Base-by-base conservation (phyloP, 2,329 filamentous ascomycete species). In the Ophiosphaerella narmari region DNA sequence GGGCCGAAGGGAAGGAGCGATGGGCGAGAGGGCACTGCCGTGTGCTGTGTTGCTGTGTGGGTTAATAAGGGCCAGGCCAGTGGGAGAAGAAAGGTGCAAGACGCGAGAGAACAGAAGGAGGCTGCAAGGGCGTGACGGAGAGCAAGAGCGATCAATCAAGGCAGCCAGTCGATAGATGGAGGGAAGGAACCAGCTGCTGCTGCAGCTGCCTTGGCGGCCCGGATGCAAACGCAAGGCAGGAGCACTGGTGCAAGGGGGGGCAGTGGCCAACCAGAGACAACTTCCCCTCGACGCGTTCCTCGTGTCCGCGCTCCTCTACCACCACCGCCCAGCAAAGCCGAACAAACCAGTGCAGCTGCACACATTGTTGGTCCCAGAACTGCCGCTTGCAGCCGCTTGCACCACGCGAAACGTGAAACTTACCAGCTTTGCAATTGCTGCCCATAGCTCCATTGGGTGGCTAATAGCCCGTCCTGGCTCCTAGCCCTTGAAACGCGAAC, bases 151-250 rank as follows among this genome's bases (percentile, higher is more conserved):
- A 26, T 13, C 18, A 41, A 31, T n/a, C 14, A 9, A 26, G 29
- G 39, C n/a, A 29, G n/a, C 9, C 12, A n/a, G 18, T 21, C 18
- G 7, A 29, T 12, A 14, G 42, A 40, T 31, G 31, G 31, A 44
- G 47, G 39, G 39, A 39, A 47, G 41, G 35, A 40, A 31, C 21
- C 41, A 53, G 46, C 49, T 46, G 55, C 48, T 41, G n/a, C n/a
- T n/a, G 47, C 44, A 46, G 41, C 41, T 46, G 38, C 47, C 48
- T 45, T 54, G 50, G 50, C 54, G 48, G 50, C 43, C 29, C 31
- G 43, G 43, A 46, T 42, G 48, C 47, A 50, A 52, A 62, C 46
- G 64, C 64, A 67, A 66, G 63, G 66, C 59, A 67, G 61, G 57
- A 46, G 60, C 60, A 57, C 61, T 50, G 50, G 58, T 54, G 56